A percentile compares a stretch with the other conserved stretches of the same genome.
Evolutionary conservation across 2,329 filamentous ascomycete species (phyloP).

Genomic region (Tolypocladium pustulatum): DNA sequence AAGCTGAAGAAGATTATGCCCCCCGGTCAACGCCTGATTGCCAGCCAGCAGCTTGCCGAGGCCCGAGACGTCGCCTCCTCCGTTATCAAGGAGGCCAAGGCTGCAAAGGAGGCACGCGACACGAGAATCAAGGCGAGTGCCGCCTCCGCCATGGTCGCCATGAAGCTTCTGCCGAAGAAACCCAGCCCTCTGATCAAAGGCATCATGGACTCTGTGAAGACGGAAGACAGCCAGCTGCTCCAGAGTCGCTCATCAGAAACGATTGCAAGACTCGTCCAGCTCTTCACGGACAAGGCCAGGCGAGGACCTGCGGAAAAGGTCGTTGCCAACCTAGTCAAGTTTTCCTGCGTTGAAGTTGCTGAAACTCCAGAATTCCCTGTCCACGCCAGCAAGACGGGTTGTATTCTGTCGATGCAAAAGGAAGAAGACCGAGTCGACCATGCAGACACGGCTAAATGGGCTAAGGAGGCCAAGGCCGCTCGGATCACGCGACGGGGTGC

Average conservation of each 20-base stretch:
- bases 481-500: slow-evolving; percentile 85
- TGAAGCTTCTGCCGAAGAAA: slow-evolving; percentile 83
- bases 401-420: slow-evolving; percentile 88
- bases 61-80: slow-evolving; percentile 58
- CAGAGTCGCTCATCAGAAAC: slow-evolving; percentile 79
- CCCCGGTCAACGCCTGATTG: slow-evolving; percentile 77
- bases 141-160: slow-evolving; percentile 79
- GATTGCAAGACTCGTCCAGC: slow-evolving; percentile 73
- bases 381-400: slow-evolving; percentile 66
- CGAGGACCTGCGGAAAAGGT: slow-evolving; percentile 89
- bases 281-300: slow-evolving; percentile 72
- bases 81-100: slow-evolving; percentile 70
- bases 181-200: slow-evolving; percentile 87
- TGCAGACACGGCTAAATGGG: slow-evolving; percentile 81
- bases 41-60: slow-evolving; percentile 67
- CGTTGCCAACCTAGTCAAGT: slow-evolving; percentile 90
- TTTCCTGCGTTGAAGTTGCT: slow-evolving; percentile 93
- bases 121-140: slow-evolving; percentile 77
- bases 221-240: slow-evolving; percentile 81
- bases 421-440: slow-evolving; percentile 94
- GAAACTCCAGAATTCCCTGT: slow-evolving; percentile 92
- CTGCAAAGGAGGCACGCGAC: slow-evolving; percentile 72
- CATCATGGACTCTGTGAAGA: slow-evolving; percentile 97
- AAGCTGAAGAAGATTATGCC: slow-evolving; percentile 80
- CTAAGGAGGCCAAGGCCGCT: slow-evolving; percentile 78